A percentile compares a stretch with the other conserved stretches of the same genome.
Conservation (phyloP, 495 filamentous ascomycete genomes). For the Penicillium roqueforti region DNA sequence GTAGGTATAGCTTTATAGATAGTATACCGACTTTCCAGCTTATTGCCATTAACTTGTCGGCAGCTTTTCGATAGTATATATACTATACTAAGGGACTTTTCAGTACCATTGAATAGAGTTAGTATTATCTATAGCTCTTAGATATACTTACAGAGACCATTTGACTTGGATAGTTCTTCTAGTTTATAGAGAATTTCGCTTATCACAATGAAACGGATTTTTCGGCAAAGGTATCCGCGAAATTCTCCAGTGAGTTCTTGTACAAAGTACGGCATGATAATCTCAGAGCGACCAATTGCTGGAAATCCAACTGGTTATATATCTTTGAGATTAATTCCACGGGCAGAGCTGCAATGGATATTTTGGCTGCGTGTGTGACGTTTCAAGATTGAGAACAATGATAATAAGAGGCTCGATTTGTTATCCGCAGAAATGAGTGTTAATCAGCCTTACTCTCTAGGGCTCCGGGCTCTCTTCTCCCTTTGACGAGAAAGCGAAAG, state of each 20-base stretch:
- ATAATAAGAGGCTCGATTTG: background rate
- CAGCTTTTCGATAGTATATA: slow-evolving; percentile 18
- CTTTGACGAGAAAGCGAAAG: no score
- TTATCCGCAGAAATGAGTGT: slow-evolving; percentile 4
- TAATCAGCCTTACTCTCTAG: no score
- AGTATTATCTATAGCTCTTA: slow-evolving; percentile 20
- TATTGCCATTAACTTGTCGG: slow-evolving; percentile 12
- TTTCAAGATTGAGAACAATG: slow-evolving; percentile 6
- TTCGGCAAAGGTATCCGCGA: slow-evolving; percentile 8
- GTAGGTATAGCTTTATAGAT: slow-evolving; percentile 11
- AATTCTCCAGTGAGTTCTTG: slow-evolving; percentile 11
- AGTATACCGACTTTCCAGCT: slow-evolving; percentile 10
- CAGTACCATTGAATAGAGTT: slow-evolving; percentile 9
- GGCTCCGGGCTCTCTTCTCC: no score
- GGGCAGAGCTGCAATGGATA: slow-evolving; percentile 12
- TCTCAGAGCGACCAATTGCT: slow-evolving; percentile 12
- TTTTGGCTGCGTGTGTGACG: slow-evolving; percentile 4
- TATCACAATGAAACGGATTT: slow-evolving; percentile 19
- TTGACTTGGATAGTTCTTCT: slow-evolving; percentile 11
- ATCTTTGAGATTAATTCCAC: slow-evolving; percentile 17
- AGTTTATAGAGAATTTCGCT: slow-evolving; percentile 18
- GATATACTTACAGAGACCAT: slow-evolving; percentile 8
- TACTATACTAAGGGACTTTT: slow-evolving; percentile 5
- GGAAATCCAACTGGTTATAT: slow-evolving; percentile 11
- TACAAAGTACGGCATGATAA: slow-evolving; percentile 18